Evolutionary conservation across 208 protist species (phyloP), one percentile per base, ranked within the genome.

Genomic region (Trypanosoma cruzi): DNA sequence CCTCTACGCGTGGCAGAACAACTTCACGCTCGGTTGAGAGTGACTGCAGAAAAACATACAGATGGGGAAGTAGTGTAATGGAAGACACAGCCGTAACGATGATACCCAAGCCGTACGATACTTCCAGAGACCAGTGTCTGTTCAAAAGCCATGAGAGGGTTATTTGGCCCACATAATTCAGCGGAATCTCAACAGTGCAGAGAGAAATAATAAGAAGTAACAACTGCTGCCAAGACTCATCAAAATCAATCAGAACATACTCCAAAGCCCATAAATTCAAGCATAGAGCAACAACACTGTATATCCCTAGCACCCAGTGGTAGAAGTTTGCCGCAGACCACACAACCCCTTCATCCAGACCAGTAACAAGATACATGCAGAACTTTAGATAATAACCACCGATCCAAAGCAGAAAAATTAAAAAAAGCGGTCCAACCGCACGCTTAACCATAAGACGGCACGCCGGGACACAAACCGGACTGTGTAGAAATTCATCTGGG

Each of bases 341-440:
- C n/a, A 76, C 60, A 48, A 76, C 20, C 36, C 71, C 71, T 22
- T 60, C 64, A 61, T 76, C 71, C 28, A 69, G 18, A 5, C 71
- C 71, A 32, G 71, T 71, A 28, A 55, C 4, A 61, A 76, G 5
- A 52, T 66, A 76, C 44, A 71, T 71, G 16, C 63, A 68, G 1
- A 69, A 37, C 29, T 76, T 76, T 11, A 76, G 49, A 48, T 76
- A 76, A 52, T 76, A 76, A 13, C 71, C 71, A 26, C 71, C 71
- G 18, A 58, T 2, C 37, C 71, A 71, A 7, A 71, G 40, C 48
- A 58, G 37, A 44, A 64, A 46, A 16, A 66, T 14, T 61, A 71
- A 60, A 14, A 76, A 31, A 1, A 76, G 24, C 16, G 66, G 3
- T 16, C 24, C 18, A 0, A 46, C 24, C 1, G 46, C 20, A 24